Evolutionary conservation across 2,329 filamentous ascomycete species (phyloP).

Genomic region (Mycocentrospora acerina): DNA sequence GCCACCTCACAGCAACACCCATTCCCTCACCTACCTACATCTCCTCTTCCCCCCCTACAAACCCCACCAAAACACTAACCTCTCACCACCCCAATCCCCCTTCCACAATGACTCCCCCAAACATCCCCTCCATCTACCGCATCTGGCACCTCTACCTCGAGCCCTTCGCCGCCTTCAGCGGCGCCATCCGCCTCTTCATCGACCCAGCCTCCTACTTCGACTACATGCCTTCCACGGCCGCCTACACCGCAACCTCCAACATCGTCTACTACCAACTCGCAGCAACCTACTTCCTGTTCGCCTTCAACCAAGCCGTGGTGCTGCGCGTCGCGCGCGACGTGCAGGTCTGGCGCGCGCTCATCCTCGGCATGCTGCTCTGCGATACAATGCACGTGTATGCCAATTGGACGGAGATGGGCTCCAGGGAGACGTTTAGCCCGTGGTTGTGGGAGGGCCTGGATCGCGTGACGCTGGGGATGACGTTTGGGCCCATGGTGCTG

Average conservation of each 20-base stretch:
- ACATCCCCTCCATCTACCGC: conserved; percentile 60
- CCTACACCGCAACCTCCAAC: conserved; percentile 39
- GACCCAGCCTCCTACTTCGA: conserved; percentile 59
- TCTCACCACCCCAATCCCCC: conserved; percentile 2
- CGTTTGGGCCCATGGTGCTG: conserved; percentile 34
- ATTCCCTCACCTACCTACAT: too few species aligned
- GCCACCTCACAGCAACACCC: too few species aligned
- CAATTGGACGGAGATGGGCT: conserved; percentile 35
- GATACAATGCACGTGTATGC: conserved; percentile 70
- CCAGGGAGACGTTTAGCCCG: conserved; percentile 23
- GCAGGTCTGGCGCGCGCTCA: conserved; percentile 67
- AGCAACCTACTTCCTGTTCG: conserved; percentile 75
- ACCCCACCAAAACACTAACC: conserved; percentile 1
- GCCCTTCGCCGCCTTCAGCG: conserved; percentile 55
- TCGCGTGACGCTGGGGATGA: conserved; percentile 40
- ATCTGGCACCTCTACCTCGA: conserved; percentile 76
- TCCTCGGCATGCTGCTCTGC: conserved; percentile 69
- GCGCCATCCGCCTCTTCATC: conserved; percentile 55
- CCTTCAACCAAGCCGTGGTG: conserved; percentile 74
- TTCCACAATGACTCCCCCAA: conserved; percentile 14
- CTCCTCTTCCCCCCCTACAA: too few species aligned
- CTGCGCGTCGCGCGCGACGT: conserved; percentile 68
- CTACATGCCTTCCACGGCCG: conserved; percentile 58
- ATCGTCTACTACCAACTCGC: conserved; percentile 73
- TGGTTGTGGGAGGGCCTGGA: conserved; percentile 41